Evolutionary conservation across 768 basidiomycete genomes (phyloP), one percentile per base, ranked within the genome.

Genomic region (Mycena capillaripes): DNA sequence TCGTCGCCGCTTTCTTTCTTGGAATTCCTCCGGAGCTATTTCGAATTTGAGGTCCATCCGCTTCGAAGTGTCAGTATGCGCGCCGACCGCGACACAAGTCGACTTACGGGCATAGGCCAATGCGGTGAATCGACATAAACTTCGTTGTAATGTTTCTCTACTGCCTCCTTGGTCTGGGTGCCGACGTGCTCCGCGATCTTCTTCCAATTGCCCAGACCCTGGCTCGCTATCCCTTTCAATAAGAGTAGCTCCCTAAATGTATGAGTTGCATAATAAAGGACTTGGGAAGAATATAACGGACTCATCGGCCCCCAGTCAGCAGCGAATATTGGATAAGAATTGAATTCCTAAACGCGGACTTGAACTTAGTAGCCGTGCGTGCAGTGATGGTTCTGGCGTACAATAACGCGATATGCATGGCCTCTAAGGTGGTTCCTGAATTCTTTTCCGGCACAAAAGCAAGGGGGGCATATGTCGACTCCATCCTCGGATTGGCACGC

Each of bases 271-370:
- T 36, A 29, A 61, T 2, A 50, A 34, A 46, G 40, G 21, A 46
- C 25, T 27, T 12, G 23, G 34, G n/a, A 58, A n/a, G n/a, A n/a
- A 34, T 52, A 25, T 46, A 3, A 85, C 92, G 82, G 76, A 96
- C 95, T 99, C 97, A 81, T 99, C 97, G 11, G 97, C 97, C 97
- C 97, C 98, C 97, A 99, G 80, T 97, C 96, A 66, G 93, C 91
- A 10, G 92, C 88, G 77, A 98, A 97, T 78, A 99, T 98, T 3
- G 97, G 98, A 82, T 97, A 95, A 10, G 97, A 96, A 80, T 98
- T 96, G 77, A 97, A 89, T 84, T 98, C 97, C 97, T 97, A 79
- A 14, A 61, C 21, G 68, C 44, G 57, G 10, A 59, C 30, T 36
- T n/a, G 50, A 61, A 50, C 27, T 40, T 17, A 63, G 21, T 21